Conservation (phyloP, 495 filamentous ascomycete genomes). For the Penicillium pulvis region DNA sequence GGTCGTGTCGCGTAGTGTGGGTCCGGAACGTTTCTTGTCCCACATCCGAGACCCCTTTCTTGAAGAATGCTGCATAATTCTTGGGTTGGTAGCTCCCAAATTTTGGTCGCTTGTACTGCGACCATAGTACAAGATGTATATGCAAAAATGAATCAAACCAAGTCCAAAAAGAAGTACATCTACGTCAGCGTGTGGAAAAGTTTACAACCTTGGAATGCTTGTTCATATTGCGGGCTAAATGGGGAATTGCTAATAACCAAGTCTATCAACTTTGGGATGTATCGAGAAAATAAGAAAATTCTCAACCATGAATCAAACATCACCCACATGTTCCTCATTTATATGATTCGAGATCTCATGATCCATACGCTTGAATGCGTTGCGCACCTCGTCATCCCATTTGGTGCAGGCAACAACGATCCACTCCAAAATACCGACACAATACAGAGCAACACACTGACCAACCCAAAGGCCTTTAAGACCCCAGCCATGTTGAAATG, state of each 20-base stretch:
- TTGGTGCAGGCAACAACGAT: slow-evolving; percentile 74
- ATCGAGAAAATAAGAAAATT: background rate
- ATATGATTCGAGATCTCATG: background rate
- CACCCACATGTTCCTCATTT: background rate
- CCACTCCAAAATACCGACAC: slow-evolving; percentile 83
- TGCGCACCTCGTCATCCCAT: slow-evolving; percentile 77
- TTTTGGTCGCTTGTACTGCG: too few relatives aligned
- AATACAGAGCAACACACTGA: slow-evolving; percentile 85
- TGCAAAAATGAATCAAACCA: too few relatives aligned
- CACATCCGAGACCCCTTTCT: too few relatives aligned
- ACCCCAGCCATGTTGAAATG: slow-evolving; percentile 83
- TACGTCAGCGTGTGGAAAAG: too few relatives aligned
- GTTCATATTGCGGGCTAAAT: too few relatives aligned
- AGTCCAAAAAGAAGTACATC: too few relatives aligned
- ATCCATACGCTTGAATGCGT: slow-evolving; percentile 78
- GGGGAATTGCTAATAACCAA: too few relatives aligned
- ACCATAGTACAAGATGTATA: too few relatives aligned
- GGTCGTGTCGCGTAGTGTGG: background rate
- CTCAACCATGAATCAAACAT: background rate
- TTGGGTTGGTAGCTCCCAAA: too few relatives aligned
- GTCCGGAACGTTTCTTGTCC: too few relatives aligned
- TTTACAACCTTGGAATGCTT: too few relatives aligned
- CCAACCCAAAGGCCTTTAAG: slow-evolving; percentile 84
- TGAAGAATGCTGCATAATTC: too few relatives aligned
- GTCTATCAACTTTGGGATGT: background rate